Base-by-base conservation (phyloP, 495 filamentous ascomycete genomes). In the Aspergillus saccharolyticus region DNA sequence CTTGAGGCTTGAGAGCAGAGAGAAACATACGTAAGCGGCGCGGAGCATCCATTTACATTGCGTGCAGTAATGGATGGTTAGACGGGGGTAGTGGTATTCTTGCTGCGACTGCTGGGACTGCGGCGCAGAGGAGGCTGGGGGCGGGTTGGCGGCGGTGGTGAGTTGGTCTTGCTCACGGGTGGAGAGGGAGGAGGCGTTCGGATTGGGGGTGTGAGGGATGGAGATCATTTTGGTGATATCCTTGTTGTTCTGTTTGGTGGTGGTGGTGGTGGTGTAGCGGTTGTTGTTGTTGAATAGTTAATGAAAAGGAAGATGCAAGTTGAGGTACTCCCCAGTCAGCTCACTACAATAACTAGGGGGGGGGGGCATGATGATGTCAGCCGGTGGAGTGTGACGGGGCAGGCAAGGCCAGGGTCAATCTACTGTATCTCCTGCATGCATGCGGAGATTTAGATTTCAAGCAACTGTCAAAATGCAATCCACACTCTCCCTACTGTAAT, bases 41-140 rank as follows among this genome's bases (percentile, higher is more conserved):
- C 92, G 76, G 10, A 97, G 75, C 81, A 96, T 89, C 93, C 93
- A 97, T 75, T 89, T 89, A 69, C 89, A 94, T 65, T 90, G 87
- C 1, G 87, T 90, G 70, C 89, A 93, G 74, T 85, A 94, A 57
- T 84, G 75, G 64, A 94, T 93, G 21, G 83, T 84, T 55, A 94
- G 76, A 24, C 88, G 80, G 19, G 88, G 87, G 19, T 82, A 74
- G 22, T 61, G 33, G 56, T 58, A 64, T 54, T 53, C 66, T 59
- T n/a, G 64, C 65, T 62, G 61, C 67, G 25, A 48, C 7, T 49
- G n/a, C 3, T 49, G 16, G 19, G 25, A 9, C n/a, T 1, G 20
- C 16, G 22, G 20, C 28, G n/a, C 28, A 25, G 49, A 7, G 42
- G 42, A 18, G 58, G 9, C 19, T 25, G 19, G 39, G 22, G 12